phyloP scores from a whole-genome alignment of 768 basidiomycete genomes.

The Kwoniella botswanensis region DNA sequence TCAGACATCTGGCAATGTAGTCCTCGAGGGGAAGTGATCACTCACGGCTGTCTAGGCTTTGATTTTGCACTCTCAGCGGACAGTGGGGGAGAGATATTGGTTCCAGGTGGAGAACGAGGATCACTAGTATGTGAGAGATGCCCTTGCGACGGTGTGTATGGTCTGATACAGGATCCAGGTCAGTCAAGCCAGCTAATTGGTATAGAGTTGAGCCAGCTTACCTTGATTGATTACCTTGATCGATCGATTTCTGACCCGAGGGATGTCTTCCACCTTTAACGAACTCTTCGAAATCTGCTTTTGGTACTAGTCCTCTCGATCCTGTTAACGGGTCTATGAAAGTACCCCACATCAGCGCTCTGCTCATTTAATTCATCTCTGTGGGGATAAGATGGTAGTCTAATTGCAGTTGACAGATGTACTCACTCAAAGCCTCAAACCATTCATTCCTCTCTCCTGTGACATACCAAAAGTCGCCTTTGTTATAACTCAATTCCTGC shows the following conservation, averaged over 20 bases:
- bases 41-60: conserved; percentile 37
- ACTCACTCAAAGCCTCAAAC: conserved; percentile 84
- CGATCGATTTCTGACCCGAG: conserved; percentile 25
- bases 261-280: conserved; percentile 63
- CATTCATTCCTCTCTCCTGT: conserved; percentile 75
- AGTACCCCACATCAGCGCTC: conserved; percentile 3
- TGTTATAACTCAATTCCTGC: conserved; percentile 83
- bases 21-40: background rate
- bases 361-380: background rate
- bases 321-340: conserved; percentile 75
- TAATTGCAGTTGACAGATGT: too few species aligned
- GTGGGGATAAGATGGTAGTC: too few species aligned
- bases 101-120: conserved; percentile 35
- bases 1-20: background rate
- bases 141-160: conserved; percentile 39
- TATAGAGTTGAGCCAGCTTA: conserved; percentile 9
- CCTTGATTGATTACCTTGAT: conserved; percentile 24
- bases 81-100: conserved; percentile 28
- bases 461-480: conserved; percentile 98
- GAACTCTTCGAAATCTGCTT: conserved; percentile 87
- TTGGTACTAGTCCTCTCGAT: conserved; percentile 87
- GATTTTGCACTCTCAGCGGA: conserved; percentile 10
- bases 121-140: conserved; percentile 33
- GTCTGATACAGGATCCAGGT: conserved; percentile 15
- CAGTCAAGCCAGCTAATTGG: background rate